Evolutionary conservation across 495 filamentous ascomycete genomes (phyloP), one percentile per base, ranked within the genome.

Genomic region (Xylaria telfairii): DNA sequence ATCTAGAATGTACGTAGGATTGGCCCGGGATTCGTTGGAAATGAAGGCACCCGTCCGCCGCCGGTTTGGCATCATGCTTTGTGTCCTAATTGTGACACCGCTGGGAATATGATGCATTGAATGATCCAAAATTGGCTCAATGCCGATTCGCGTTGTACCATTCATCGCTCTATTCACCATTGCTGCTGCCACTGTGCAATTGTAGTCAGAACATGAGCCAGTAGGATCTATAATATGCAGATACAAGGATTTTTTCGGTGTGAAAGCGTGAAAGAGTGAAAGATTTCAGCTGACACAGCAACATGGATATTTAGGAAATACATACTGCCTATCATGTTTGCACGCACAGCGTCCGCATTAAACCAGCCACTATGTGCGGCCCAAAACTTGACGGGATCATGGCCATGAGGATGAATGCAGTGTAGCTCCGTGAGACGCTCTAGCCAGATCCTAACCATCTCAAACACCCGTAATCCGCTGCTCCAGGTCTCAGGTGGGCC

Each of bases 321-420:
- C 54, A 1, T 69, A 63, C 67, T 39, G 42, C 73, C 73, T 7
- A 74, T 73, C 75, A 77, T 75, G 15, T 71, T 64, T 4, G 42
- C 10, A 2, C 75, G 69, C 34, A 75, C 73, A 6, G 39, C 19
- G 19, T 75, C 75, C 15, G 65, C 60, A 54, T 74, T 70, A 37
- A 77, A 77, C 56, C 46, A 77, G 7, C 70, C 72, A 12, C 3
- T 17, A 4, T 60, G 21, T 3, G 61, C 30, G 3, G 0, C 26
- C 70, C 69, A 75, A 24, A 75, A 65, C 0, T 0, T 19, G 6
- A 0, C 10, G 0, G 3, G 21, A 21, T 66, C 13, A 21, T 71
- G 32, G 6, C 21, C 10, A 24, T 51, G 19, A 0, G 72, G 70
- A 1, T 15, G n/a, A 3, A 7, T 17, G 44, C 61, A 57, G 41